A percentile compares a stretch with the other conserved stretches of the same genome.
phyloP scores from a whole-genome alignment of 108 stramenopile species.

The Chaetoceros muelleri region DNA sequence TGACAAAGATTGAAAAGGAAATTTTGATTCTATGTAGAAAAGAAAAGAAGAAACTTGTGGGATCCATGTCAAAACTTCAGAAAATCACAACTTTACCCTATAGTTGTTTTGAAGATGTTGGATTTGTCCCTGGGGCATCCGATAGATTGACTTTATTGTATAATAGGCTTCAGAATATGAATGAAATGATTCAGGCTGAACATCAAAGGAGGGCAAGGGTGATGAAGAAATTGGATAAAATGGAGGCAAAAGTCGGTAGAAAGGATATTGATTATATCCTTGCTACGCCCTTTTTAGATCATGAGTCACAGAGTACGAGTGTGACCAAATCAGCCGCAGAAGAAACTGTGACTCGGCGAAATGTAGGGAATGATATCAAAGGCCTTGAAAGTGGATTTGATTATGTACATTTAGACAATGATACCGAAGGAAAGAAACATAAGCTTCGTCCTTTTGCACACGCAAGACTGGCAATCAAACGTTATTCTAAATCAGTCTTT shows the following conservation, averaged over 20 bases:
- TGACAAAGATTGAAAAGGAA: slow-evolving; percentile 70
- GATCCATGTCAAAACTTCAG: slow-evolving; percentile 18
- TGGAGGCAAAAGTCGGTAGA: slow-evolving; percentile 66
- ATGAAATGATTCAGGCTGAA: slow-evolving; percentile 59
- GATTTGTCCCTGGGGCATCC: slow-evolving; percentile 54
- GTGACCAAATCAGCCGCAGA: slow-evolving; percentile 1
- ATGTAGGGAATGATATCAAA: slow-evolving; percentile 19
- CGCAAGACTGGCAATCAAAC: slow-evolving; percentile 57
- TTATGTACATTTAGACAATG: slow-evolving; percentile 4
- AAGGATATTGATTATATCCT: slow-evolving; percentile 81
- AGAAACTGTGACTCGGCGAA: slow-evolving; percentile 26
- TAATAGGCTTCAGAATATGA: slow-evolving; percentile 55
- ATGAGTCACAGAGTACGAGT: not conserved
- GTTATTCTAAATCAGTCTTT: slow-evolving; percentile 46
- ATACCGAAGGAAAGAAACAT: slow-evolving; percentile 1
- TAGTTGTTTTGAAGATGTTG: slow-evolving; percentile 48
- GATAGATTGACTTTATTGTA: slow-evolving; percentile 63
- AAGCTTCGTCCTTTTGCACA: slow-evolving; percentile 27
- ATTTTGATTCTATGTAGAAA: slow-evolving; percentile 54
- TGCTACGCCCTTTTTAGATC: slow-evolving; percentile 43
- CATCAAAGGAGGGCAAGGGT: slow-evolving; percentile 56
- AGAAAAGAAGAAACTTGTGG: slow-evolving; percentile 61
- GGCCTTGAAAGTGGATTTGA: slow-evolving; percentile 15
- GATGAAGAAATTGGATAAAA: slow-evolving; percentile 74
- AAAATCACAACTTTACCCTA: slow-evolving; percentile 25